phyloP scores from a whole-genome alignment of 306 rosid genomes.

The Fragaria nilgerrensis region DNA sequence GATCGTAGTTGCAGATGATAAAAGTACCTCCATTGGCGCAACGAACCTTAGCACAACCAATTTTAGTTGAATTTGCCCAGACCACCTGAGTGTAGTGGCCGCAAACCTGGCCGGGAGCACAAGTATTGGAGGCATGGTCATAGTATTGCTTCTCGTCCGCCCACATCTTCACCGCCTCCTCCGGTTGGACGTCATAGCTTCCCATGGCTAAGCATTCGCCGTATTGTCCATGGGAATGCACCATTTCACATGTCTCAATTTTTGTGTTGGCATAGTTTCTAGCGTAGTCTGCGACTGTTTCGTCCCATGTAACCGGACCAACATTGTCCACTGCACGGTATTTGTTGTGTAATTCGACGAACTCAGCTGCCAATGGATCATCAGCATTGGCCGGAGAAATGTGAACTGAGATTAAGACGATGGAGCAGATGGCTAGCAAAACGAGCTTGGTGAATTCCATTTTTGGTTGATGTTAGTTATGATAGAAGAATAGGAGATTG shows the following conservation, averaged over 20 bases:
- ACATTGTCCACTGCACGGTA: neutral
- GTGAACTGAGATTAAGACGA: neutral
- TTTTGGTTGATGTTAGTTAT: neutral
- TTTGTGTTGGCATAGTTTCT: neutral
- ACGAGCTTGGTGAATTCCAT: neutral
- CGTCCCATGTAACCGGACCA: neutral
- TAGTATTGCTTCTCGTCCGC: neutral
- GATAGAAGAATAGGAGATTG: neutral
- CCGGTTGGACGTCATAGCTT: neutral
- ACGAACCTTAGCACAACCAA: neutral
- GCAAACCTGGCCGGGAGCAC: neutral
- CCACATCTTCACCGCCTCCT: neutral
- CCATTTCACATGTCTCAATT: neutral
- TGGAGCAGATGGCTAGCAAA: neutral
- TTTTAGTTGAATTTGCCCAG: neutral
- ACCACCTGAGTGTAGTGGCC: neutral
- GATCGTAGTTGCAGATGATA: neutral
- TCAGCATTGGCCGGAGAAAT: neutral
- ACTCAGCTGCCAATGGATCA: neutral
- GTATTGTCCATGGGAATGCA: neutral
- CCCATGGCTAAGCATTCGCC: neutral
- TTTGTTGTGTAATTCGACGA: neutral
- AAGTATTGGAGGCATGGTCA: neutral
- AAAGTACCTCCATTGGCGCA: neutral
- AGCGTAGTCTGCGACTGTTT: neutral